These are phyloP conservation scores for Erysimum cheiranthoides DNA, from an alignment of 345 rosid genomes.

Conservation along the genomic window DNA sequence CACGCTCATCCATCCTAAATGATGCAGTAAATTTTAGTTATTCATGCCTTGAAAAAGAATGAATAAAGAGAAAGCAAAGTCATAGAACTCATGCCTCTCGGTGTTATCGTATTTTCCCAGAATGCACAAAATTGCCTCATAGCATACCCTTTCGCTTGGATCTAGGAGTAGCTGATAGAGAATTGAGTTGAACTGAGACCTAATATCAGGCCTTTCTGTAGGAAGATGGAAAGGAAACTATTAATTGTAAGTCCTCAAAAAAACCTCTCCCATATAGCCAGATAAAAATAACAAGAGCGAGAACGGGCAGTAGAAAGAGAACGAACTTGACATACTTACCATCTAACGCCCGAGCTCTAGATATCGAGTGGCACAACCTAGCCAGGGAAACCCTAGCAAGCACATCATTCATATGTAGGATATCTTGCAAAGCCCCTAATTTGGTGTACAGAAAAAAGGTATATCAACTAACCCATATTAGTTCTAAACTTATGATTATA, in stretches of 20 bases:
- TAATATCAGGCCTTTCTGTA: slow-evolving; percentile 92
- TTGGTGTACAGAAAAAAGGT: slow-evolving; percentile 36
- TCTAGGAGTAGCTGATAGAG: slow-evolving; percentile 96
- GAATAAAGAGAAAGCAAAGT: slow-evolving; percentile 23
- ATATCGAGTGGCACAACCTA: slow-evolving; percentile 84
- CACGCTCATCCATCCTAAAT: slow-evolving; percentile 91
- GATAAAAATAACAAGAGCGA: slow-evolving; percentile 24
- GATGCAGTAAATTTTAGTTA: slow-evolving; percentile 31
- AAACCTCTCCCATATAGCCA: not conserved
- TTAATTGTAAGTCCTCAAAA: slow-evolving; percentile 25
- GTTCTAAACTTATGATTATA: slow-evolving; percentile 7
- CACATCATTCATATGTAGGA: slow-evolving; percentile 98
- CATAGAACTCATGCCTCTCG: slow-evolving; percentile 65
- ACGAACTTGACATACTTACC: slow-evolving; percentile 56
- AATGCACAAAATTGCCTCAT: slow-evolving; percentile 92
- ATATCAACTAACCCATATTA: slow-evolving; percentile 30
- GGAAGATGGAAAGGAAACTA: slow-evolving; percentile 42
- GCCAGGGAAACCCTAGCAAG: slow-evolving; percentile 98
- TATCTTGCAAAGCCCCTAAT: slow-evolving; percentile 98
- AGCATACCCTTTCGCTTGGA: slow-evolving; percentile 99
- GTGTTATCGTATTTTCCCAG: slow-evolving; percentile 80
- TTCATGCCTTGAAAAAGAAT: slow-evolving; percentile 17
- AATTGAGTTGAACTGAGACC: slow-evolving; percentile 89
- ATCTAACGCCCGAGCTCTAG: slow-evolving; percentile 95
- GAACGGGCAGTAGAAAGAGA: slow-evolving; percentile 26